A percentile compares a stretch with the other conserved stretches of the same genome.
Evolutionary conservation across 2,329 filamentous ascomycete species (phyloP).

Genomic region (Colletotrichum spaethianum): DNA sequence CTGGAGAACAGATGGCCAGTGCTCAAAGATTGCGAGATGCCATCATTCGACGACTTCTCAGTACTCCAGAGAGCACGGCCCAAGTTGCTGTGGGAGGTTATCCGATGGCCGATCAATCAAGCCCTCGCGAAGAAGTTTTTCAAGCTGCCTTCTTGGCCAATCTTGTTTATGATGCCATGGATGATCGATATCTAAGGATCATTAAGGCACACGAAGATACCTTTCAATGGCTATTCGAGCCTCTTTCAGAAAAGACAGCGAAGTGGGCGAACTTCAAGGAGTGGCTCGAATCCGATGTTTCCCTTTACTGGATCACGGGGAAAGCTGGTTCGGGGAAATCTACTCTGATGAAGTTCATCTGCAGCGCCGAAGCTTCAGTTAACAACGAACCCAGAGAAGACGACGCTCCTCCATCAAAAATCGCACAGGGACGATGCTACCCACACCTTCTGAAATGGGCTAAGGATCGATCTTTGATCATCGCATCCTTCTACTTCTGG

Average conservation of each 20-base stretch:
- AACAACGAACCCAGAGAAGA: background rate
- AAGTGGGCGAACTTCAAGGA: conserved; percentile 4
- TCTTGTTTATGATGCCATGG: background rate
- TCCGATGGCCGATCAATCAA: background rate
- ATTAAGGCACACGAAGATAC: background rate
- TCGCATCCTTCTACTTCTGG: conserved; percentile 12
- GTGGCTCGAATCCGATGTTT: conserved; percentile 3
- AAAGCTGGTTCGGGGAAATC: conserved; percentile 63
- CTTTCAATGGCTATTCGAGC: background rate
- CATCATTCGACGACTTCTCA: background rate
- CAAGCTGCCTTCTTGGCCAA: background rate
- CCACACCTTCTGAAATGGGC: background rate
- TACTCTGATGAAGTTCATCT: conserved; percentile 59
- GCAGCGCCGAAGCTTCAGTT: conserved; percentile 9
- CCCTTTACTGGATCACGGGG: conserved; percentile 48
- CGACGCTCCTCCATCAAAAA: too few species aligned
- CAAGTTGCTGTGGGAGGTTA: background rate
- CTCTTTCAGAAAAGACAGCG: background rate
- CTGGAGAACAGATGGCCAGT: background rate
- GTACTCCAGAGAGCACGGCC: background rate
- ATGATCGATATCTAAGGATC: background rate
- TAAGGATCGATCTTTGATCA: background rate
- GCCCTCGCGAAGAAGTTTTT: background rate
- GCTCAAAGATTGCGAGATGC: background rate
- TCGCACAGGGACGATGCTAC: background rate